Conservation (phyloP, 768 basidiomycete genomes). For the Russula virescens region DNA sequence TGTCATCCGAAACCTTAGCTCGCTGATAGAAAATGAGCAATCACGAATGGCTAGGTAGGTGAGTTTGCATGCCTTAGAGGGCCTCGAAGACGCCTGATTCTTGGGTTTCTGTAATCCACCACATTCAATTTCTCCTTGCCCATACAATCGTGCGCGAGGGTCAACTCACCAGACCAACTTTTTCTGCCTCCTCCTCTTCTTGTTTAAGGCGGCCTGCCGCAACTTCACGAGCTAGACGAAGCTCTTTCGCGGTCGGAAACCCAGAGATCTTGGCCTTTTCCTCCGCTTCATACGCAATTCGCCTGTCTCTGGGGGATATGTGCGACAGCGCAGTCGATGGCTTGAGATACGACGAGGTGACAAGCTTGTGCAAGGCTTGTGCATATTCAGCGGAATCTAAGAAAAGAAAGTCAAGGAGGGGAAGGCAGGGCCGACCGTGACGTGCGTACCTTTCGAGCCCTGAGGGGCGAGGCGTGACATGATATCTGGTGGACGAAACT, state of each 20-base stretch:
- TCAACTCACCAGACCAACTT: constrained; percentile 59
- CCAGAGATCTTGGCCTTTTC: constrained; percentile 68
- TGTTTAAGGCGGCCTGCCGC: constrained; percentile 57
- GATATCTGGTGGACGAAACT: constrained; percentile 72
- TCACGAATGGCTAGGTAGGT: neutral
- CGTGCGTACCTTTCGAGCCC: constrained; percentile 53
- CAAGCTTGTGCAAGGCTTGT: constrained; percentile 62
- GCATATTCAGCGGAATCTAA: constrained; percentile 42
- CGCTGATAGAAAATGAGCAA: constrained; percentile 29
- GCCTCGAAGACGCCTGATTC: constrained; percentile 42
- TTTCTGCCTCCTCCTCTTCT: constrained; percentile 71
- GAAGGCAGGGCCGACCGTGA: neutral
- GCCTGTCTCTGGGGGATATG: constrained; percentile 72
- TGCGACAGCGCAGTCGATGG: constrained; percentile 76
- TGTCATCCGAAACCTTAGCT: constrained; percentile 47
- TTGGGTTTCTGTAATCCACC: constrained; percentile 49
- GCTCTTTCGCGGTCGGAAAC: constrained; percentile 75
- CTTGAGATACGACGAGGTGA: constrained; percentile 69
- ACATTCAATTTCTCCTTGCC: constrained; percentile 7
- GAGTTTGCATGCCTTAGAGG: constrained; percentile 45
- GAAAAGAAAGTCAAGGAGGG: constrained; percentile 22
- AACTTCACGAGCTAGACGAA: constrained; percentile 63
- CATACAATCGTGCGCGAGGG: neutral
- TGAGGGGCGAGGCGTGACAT: constrained; percentile 43
- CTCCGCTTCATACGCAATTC: constrained; percentile 74